Base-by-base conservation (phyloP, 768 basidiomycete species). In the Neoboletus brunneissimus region DNA sequence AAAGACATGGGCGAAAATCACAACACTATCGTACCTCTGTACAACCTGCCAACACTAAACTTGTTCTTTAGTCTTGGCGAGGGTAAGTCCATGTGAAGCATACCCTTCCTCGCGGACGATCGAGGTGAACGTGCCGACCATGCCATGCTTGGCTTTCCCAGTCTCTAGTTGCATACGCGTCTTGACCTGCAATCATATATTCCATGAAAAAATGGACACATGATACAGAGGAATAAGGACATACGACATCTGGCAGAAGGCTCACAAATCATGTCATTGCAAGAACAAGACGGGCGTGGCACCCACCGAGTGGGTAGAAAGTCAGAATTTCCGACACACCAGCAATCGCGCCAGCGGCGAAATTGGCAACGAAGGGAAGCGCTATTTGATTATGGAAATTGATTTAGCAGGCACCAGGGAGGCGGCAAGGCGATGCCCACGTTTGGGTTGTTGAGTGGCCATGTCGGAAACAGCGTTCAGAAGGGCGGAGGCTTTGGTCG, bases 91-190 rank as follows among this genome's bases (percentile, higher is more conserved):
- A 20, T 8, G 22, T 2, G 23, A 43, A 25, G 68, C 82, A 63
- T 64, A 97, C 95, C 96, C 97, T 80, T 99, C 96, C 67, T 91
- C 80, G 51, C 81, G 85, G 25, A 99, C 76, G 68, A 99, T 98
- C 15, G 85, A 79, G 56, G 76, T 77, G 73, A 99, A 87, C 31
- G 84, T 91, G 43, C 91, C 89, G 23, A 97, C 78, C 64, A 98
- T 81, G 7, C 94, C 91, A 55, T 83, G 78, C 44, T 81, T 73
- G 35, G 79, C 74, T 74, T 89, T 91, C 4, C 92, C 92, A 5
- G 87, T 90, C 70, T 91, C 89, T n/a, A 99, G 80, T 71, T 99
- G 97, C 86, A 98, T 95, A 27, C 97, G 91, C 22, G 97, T 99
- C 77, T 99, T 98, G 69, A 98, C 94, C 91, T 94, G 67, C 43